phyloP scores from a whole-genome alignment of 306 rosid species.

The Cucumis sativus region DNA sequence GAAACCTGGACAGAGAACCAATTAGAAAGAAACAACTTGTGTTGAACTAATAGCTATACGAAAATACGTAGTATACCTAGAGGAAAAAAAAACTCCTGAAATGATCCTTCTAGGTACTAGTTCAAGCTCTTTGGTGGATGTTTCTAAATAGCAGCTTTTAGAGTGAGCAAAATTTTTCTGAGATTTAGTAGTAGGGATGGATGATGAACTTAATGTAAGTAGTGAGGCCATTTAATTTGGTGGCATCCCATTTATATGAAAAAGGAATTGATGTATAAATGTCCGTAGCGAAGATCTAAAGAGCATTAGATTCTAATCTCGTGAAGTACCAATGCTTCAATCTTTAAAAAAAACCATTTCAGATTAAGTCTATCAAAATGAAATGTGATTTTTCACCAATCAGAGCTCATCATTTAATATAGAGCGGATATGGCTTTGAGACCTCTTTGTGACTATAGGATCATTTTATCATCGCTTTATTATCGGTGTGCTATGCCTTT shows the following conservation, averaged over 20 bases:
- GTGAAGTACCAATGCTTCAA: background rate
- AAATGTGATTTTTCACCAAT: background rate
- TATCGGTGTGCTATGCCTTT: background rate
- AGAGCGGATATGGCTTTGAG: background rate
- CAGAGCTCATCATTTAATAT: background rate
- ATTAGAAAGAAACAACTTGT: background rate
- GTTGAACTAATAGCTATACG: background rate
- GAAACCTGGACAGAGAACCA: background rate
- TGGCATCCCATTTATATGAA: background rate
- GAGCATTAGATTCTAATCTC: background rate
- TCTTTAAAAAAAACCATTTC: background rate
- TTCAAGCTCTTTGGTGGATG: background rate
- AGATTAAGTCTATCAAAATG: background rate
- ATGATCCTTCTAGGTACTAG: background rate
- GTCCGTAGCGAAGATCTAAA: background rate
- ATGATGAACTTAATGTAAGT: background rate
- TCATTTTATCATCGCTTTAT: background rate
- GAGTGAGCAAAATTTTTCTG: background rate
- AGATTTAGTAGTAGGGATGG: background rate
- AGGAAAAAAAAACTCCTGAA: background rate
- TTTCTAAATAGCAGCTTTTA: background rate
- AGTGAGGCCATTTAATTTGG: background rate
- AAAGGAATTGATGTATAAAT: background rate
- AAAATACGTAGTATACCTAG: background rate
- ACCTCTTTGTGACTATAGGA: background rate